Conservation (phyloP, 257 asterid genomes). For the Anisodus acutangulus region DNA sequence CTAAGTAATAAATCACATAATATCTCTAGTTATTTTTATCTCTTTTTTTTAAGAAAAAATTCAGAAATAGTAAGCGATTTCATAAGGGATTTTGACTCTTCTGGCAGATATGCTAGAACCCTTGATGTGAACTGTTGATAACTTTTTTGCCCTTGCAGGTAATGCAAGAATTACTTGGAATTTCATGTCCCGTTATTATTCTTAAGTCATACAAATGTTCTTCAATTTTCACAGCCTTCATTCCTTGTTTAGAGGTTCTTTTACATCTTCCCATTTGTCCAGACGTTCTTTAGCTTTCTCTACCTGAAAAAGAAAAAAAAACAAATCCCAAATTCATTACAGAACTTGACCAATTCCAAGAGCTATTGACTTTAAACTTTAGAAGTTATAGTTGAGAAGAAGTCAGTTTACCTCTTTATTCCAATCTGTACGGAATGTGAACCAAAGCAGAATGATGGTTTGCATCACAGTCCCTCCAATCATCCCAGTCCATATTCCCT, state of each 20-base stretch:
- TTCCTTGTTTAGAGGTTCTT: slow-evolving; percentile 46
- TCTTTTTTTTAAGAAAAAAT: neutral
- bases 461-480: slow-evolving; percentile 90
- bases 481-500: slow-evolving; percentile 96
- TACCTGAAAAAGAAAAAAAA: slow-evolving; percentile 50
- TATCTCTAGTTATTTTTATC: neutral
- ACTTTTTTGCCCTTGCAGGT: neutral
- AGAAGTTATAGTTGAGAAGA: neutral
- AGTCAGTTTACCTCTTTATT: slow-evolving; percentile 60
- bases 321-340: neutral
- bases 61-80: neutral
- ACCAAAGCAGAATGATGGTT: slow-evolving; percentile 75
- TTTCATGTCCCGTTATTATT: neutral
- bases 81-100: neutral
- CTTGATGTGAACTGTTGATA: neutral
- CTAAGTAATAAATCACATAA: neutral
- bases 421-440: slow-evolving; percentile 75
- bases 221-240: neutral
- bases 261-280: slow-evolving; percentile 64
- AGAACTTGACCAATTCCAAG: neutral
- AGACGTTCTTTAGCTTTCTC: slow-evolving; percentile 65
- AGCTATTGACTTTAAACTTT: neutral
- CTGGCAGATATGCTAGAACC: neutral
- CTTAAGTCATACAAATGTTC: neutral
- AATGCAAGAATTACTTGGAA: neutral